Evolutionary conservation across 345 rosid genomes (phyloP), one percentile per base, ranked within the genome.

Genomic region (Salix caprea): DNA sequence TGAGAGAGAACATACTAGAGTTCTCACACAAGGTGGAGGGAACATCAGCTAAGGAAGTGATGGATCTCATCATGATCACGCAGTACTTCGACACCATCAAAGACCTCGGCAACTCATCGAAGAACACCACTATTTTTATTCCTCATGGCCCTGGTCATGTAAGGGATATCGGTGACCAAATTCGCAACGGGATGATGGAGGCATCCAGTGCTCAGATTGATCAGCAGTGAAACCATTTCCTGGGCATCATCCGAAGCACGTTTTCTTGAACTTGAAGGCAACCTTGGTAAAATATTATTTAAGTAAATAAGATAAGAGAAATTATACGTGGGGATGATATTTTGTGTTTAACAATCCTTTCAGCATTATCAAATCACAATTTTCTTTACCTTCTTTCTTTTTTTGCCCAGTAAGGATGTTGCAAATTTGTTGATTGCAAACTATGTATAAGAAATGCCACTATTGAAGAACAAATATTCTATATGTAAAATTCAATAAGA

Each of bases 131-230:
- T 1, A 91, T 96, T 48, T 96, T 96, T 67, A 89, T 96, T 24
- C 98, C 99, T 1, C 99, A 94, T 19, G 99, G 99, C 82, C 98
- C 99, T 1, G 98, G 98, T 36, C 97, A 96, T 70, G 96, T 96
- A 67, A 89, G 94, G 83, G 99, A 96, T 65, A 87, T 96, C 9
- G 52, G 88, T 2, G 92, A 91, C 24, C 99, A 96, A 87, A 89
- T 96, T 52, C 94, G 98, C 58, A 90, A 88, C 30, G 99, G 99
- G 39, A 2, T 92, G 86, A 91, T 92, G 97, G 98, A 94, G 81
- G 97, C 94, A 52, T 61, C 92, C 26, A 80, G 91, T 83, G 87
- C 92, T 37, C 79, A 82, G 69, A 76, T 87, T 2, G 77, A 84
- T 26, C 76, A 8, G 24, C 65, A 79, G 11, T 84, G 79, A 69